Percentiles rank a stretch among this genome's conserved stretches.
Evolutionary conservation across 2,329 filamentous ascomycete genomes (phyloP).

Genomic region (Domatiomyces globalis): DNA sequence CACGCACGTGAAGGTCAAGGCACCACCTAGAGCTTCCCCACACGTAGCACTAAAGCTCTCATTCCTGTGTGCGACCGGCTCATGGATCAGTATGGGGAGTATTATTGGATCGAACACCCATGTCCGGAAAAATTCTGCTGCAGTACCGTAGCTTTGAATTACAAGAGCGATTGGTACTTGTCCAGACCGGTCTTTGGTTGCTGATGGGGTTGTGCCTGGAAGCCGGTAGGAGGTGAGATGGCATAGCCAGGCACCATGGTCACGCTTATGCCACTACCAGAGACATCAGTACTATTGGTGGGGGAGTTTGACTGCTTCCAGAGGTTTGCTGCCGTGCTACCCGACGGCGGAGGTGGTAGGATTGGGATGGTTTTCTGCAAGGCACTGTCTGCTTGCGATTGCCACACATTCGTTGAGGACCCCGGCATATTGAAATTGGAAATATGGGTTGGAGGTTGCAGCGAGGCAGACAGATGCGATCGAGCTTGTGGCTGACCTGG

Average conservation of each 20-base stretch:
- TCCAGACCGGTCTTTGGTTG: conserved; percentile 34
- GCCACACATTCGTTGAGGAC: conserved; percentile 8
- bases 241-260: conserved; percentile 16
- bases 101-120: background rate
- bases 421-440: conserved; percentile 5
- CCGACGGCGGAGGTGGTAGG: conserved; percentile 24
- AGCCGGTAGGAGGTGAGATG: background rate
- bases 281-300: conserved; percentile 5
- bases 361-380: conserved; percentile 2
- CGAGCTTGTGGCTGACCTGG: conserved; percentile 2
- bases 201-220: conserved; percentile 13
- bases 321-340: conserved; percentile 9
- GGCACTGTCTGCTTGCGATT: conserved; percentile 9
- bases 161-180: conserved; percentile 44
- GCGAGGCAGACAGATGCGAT: conserved; percentile 2
- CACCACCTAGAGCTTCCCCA: background rate
- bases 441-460: conserved; percentile 8
- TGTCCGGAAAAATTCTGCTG: background rate
- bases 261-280: background rate
- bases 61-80: no score
- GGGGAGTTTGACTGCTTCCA: conserved; percentile 9
- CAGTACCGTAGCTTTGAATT: conserved; percentile 3
- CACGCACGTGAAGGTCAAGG: background rate
- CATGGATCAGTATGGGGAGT: background rate
- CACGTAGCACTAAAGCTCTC: no score